These are phyloP conservation scores for Cucumis sativus DNA, from an alignment of 306 rosid species.

Conservation along the genomic window DNA sequence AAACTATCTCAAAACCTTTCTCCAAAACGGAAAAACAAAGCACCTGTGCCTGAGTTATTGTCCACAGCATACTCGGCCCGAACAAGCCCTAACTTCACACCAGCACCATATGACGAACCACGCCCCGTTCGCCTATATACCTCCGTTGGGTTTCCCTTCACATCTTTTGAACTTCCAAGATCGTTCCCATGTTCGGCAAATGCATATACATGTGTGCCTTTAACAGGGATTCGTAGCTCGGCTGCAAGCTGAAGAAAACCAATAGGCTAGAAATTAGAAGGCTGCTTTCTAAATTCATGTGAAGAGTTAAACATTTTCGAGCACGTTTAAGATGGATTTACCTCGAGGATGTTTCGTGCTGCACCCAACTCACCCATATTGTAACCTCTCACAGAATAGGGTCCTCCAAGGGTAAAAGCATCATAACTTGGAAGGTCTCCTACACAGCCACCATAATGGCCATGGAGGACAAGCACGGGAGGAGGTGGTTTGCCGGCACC, in stretches of 20 bases:
- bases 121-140: constrained; percentile 82
- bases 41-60: constrained; percentile 88
- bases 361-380: constrained; percentile 97
- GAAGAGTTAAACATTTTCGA: not conserved
- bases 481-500: constrained; percentile 94
- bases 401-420: constrained; percentile 95
- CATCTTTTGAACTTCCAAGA: constrained; percentile 81
- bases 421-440: constrained; percentile 98
- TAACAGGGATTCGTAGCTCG: constrained; percentile 74
- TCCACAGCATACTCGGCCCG: constrained; percentile 91
- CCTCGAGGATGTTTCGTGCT: constrained; percentile 91
- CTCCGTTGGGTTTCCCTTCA: constrained; percentile 92
- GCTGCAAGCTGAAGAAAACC: constrained; percentile 61
- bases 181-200: constrained; percentile 93
- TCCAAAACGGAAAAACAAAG: constrained; percentile 87
- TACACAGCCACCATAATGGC: constrained; percentile 95
- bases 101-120: constrained; percentile 83
- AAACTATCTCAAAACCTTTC: constrained; percentile 65
- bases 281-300: not conserved
- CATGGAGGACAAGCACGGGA: constrained; percentile 88
- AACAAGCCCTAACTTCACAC: constrained; percentile 74
- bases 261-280: not conserved
- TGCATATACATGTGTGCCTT: constrained; percentile 68
- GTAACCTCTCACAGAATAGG: constrained; percentile 96
- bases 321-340: constrained; percentile 15